Base-by-base conservation (phyloP, 805 yeast genomes). In the Candida alai region DNA sequence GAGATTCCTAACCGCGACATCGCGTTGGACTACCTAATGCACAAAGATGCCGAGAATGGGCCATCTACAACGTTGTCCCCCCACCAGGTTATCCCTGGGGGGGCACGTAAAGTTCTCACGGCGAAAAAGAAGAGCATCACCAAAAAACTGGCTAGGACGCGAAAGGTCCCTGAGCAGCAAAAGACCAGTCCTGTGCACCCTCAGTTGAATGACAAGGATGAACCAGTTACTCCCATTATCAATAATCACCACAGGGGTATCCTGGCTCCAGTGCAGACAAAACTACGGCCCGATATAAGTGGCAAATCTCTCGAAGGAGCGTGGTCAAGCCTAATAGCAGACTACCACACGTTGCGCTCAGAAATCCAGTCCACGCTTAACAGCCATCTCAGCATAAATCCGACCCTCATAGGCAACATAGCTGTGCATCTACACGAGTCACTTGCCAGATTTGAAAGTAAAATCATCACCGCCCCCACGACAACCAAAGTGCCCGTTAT, bases 1-100 rank as follows among this genome's bases (percentile, higher is more conserved):
- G 45, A 42, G 22, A 42, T 42, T n/a, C 45, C 45, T 10, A 36
- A 37, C 30, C 33, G 45, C 9, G 34, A 39, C 20, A 15, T 42
- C 6, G 45, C 45, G 14, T 36, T 42, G 25, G 42, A 39, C 14
- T 42, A 42, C 30, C 35, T 42, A 16, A 24, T 39, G 10, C 24
- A 23, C 24, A 42, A 39, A 24, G 45, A 42, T 30, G n/a, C 25
- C 21, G 41, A 36, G 5, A 26, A 26, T 26, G 28, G 28, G 12
- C 13, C 13, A 14, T 6, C 28, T 7, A 3, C 28, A 13, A 26
- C 15, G 28, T 8, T 24, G 15, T 4, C 28, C 4, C 19, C 28
- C 15, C 15, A 19, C 15, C 28, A 19, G 17, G 28, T 26, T 5
- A 19, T 19, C 15, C 17, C 19, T 17, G 15, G 22, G 19, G 11